phyloP scores from a whole-genome alignment of 164 flowering plant genomes.

The Magnolia sinica region DNA sequence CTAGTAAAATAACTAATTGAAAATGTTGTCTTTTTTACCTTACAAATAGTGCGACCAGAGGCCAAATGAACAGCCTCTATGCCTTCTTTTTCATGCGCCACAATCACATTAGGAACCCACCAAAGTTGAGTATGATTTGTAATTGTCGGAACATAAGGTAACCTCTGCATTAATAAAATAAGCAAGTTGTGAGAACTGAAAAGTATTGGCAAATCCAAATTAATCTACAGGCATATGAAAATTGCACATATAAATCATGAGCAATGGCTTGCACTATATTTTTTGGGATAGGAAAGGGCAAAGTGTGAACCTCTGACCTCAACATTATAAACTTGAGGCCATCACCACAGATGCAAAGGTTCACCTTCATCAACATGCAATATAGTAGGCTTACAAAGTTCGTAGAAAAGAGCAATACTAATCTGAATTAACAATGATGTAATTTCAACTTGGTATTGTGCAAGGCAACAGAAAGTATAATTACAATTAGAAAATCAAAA shows the following conservation, averaged over 20 bases:
- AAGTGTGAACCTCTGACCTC: neutral
- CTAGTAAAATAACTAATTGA: neutral
- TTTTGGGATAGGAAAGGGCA: neutral
- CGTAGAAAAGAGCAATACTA: too few relatives aligned
- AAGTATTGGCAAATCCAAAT: neutral
- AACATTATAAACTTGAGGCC: too few relatives aligned
- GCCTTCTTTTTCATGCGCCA: slow-evolving; percentile 96
- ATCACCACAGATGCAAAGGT: too few relatives aligned
- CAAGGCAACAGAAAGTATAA: neutral
- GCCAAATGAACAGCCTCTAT: slow-evolving; percentile 97
- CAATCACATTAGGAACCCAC: slow-evolving; percentile 99
- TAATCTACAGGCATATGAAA: neutral
- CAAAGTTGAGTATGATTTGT: slow-evolving; percentile 91
- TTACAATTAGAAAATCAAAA: neutral
- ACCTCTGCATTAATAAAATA: slow-evolving; percentile 46
- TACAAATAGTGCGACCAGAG: slow-evolving; percentile 85
- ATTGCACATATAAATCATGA: neutral
- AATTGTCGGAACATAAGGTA: slow-evolving; percentile 76
- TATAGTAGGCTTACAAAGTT: too few relatives aligned
- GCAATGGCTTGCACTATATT: neutral
- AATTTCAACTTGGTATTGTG: neutral
- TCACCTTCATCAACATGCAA: too few relatives aligned
- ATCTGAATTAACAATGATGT: neutral
- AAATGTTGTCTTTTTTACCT: slow-evolving; percentile 41
- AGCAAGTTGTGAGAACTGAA: slow-evolving; percentile 1